These are phyloP conservation scores for Suhomyces faveliae DNA, from an alignment of 805 yeast genomes.

Conservation along the genomic window DNA sequence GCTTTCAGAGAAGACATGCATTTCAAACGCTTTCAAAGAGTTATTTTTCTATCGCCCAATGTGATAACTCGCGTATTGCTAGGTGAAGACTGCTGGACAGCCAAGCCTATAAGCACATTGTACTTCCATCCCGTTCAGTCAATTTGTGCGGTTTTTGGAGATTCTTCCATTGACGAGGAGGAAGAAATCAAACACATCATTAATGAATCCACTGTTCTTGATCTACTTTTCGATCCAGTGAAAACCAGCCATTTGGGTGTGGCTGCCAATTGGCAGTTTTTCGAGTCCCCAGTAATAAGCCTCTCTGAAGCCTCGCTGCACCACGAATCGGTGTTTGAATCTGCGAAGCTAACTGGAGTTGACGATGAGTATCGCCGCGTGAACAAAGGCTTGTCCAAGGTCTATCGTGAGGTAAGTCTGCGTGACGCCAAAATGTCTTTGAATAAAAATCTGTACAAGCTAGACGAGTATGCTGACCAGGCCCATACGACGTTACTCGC, in stretches of 20 bases:
- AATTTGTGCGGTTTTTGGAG: slow-evolving; percentile 49
- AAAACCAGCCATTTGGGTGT: slow-evolving; percentile 24
- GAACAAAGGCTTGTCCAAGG: slow-evolving; percentile 20
- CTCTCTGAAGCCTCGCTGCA: slow-evolving; percentile 1
- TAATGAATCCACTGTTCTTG: slow-evolving; percentile 42
- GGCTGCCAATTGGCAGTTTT: slow-evolving; percentile 35
- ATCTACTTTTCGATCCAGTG: slow-evolving; percentile 34
- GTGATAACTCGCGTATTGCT: slow-evolving; percentile 35
- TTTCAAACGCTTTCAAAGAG: slow-evolving; percentile 18
- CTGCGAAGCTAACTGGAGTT: slow-evolving; percentile 19
- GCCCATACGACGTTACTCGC: slow-evolving; percentile 17
- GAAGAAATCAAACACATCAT: slow-evolving; percentile 27
- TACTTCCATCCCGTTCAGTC: slow-evolving; percentile 51
- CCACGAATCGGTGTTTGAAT: slow-evolving; percentile 8
- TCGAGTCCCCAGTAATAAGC: slow-evolving; percentile 16
- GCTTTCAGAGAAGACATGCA: slow-evolving; percentile 7
- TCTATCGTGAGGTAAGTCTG: background rate
- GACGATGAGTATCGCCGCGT: slow-evolving; percentile 39
- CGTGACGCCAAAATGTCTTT: slow-evolving; percentile 8
- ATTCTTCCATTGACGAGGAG: slow-evolving; percentile 35
- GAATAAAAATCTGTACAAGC: slow-evolving; percentile 12
- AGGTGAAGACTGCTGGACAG: slow-evolving; percentile 56
- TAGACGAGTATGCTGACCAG: slow-evolving; percentile 6
- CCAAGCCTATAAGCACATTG: slow-evolving; percentile 34
- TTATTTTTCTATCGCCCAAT: slow-evolving; percentile 22